Percentiles rank a stretch among this genome's conserved stretches.
Conservation (phyloP, 129 eudicot genomes). For the Artemisia argyi region DNA sequence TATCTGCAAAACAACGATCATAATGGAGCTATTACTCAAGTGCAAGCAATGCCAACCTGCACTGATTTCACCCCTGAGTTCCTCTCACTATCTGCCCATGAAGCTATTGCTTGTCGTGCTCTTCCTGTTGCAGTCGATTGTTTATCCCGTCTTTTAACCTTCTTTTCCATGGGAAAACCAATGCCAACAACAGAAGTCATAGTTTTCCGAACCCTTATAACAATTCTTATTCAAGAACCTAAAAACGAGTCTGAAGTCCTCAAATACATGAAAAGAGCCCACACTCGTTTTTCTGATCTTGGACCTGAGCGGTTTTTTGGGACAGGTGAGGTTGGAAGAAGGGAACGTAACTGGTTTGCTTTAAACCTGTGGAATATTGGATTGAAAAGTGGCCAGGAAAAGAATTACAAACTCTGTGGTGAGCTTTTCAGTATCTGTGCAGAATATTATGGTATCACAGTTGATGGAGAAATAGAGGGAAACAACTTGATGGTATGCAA, state of each 20-base stretch:
- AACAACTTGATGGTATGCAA: slow-evolving; percentile 70
- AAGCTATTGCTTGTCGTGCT: slow-evolving; percentile 84
- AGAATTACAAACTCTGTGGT: slow-evolving; percentile 51
- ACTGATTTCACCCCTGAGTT: slow-evolving; percentile 86
- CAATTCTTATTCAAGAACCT: slow-evolving; percentile 60
- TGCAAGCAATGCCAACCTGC: slow-evolving; percentile 78
- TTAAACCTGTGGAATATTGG: slow-evolving; percentile 74
- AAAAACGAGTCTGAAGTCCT: slow-evolving; percentile 64
- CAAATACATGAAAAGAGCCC: slow-evolving; percentile 73
- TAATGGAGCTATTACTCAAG: slow-evolving; percentile 69
- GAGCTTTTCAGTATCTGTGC: slow-evolving; percentile 75
- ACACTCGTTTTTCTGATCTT: slow-evolving; percentile 56
- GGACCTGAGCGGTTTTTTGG: slow-evolving; percentile 84
- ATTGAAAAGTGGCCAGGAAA: slow-evolving; percentile 63
- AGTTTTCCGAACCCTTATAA: slow-evolving; percentile 72
- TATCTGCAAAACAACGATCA: slow-evolving; percentile 76
- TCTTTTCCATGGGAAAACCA: slow-evolving; percentile 68
- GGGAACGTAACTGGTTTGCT: slow-evolving; percentile 86
- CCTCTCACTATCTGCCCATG: slow-evolving; percentile 91
- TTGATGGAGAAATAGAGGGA: slow-evolving; percentile 60
- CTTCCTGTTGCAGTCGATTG: slow-evolving; percentile 77
- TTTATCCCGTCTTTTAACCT: slow-evolving; percentile 67
- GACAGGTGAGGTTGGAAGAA: slow-evolving; percentile 79
- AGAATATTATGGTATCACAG: slow-evolving; percentile 55
- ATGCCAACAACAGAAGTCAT: slow-evolving; percentile 82